Evolutionary conservation across 164 flowering plant species (phyloP).

Genomic region (Kingdonia uniflora): DNA sequence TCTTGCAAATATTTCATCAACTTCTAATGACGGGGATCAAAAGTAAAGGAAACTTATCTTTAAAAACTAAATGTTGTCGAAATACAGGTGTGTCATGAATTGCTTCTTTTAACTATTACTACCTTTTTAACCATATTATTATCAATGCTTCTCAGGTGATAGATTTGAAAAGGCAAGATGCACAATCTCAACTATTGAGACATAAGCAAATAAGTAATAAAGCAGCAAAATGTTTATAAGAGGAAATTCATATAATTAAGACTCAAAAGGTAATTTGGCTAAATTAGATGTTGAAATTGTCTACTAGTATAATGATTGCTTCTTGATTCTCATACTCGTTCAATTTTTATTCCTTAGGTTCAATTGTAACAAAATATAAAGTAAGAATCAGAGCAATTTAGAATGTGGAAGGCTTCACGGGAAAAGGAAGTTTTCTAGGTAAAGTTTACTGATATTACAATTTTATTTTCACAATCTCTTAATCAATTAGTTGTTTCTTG

Average conservation of each 20-base stretch:
- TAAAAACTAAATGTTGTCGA: no score
- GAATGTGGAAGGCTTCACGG: slow-evolving; percentile 4
- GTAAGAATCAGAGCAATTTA: no score
- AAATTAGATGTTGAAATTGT: no score
- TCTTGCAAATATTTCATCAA: neutral
- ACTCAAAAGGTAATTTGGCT: no score
- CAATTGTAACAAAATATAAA: neutral
- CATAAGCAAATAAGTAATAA: slow-evolving; percentile 1
- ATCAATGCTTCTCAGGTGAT: neutral
- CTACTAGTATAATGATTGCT: no score
- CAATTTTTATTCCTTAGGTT: neutral
- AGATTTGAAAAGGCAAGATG: slow-evolving; percentile 3
- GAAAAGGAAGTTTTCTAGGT: slow-evolving; percentile 1
- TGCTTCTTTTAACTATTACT: neutral
- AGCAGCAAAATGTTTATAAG: neutral
- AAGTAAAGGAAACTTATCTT: no score
- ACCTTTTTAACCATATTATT: neutral
- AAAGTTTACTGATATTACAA: no score
- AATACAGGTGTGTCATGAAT: no score
- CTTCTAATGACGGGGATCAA: neutral
- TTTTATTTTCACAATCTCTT: no score
- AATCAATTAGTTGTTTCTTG: no score
- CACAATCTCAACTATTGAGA: slow-evolving; percentile 3
- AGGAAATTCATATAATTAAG: neutral
- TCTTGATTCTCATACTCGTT: no score